Percentiles rank a stretch among this genome's conserved stretches.
These are phyloP conservation scores for Cordyceps cateniannulata DNA, from an alignment of 2,329 filamentous ascomycete genomes.

Conservation along the genomic window DNA sequence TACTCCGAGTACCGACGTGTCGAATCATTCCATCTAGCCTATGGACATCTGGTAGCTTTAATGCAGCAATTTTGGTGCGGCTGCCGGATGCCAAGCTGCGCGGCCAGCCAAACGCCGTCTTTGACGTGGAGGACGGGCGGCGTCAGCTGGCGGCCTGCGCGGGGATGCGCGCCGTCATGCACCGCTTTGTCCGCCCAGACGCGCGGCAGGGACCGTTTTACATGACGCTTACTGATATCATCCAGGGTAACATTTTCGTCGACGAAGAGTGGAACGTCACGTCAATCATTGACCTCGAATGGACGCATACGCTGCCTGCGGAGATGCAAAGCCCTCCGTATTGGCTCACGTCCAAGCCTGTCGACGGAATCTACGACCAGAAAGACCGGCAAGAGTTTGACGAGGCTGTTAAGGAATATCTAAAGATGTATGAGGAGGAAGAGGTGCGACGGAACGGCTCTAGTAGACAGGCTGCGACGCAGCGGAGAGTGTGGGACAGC, in stretches of 20 bases:
- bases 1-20: background rate
- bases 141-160: constrained; percentile 23
- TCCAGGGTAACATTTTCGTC: constrained; percentile 30
- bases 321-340: background rate
- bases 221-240: constrained; percentile 30
- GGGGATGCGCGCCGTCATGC: constrained; percentile 22
- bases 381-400: background rate
- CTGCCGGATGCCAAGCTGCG: constrained; percentile 24
- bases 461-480: background rate
- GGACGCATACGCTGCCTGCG: background rate
- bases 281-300: constrained; percentile 21
- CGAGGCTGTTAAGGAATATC: background rate
- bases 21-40: background rate
- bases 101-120: constrained; percentile 28
- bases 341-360: background rate
- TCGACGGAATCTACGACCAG: background rate
- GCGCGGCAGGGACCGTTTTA: constrained; percentile 25
- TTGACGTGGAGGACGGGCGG: constrained; percentile 20
- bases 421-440: background rate
- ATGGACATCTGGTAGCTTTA: background rate
- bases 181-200: constrained; percentile 18
- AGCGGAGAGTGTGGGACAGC: background rate
- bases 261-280: constrained; percentile 26
- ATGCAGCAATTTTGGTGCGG: background rate
- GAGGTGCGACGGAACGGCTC: background rate